These are phyloP conservation scores for Yarrowia osloensis DNA, from an alignment of 805 yeast genomes.

Conservation along the genomic window DNA sequence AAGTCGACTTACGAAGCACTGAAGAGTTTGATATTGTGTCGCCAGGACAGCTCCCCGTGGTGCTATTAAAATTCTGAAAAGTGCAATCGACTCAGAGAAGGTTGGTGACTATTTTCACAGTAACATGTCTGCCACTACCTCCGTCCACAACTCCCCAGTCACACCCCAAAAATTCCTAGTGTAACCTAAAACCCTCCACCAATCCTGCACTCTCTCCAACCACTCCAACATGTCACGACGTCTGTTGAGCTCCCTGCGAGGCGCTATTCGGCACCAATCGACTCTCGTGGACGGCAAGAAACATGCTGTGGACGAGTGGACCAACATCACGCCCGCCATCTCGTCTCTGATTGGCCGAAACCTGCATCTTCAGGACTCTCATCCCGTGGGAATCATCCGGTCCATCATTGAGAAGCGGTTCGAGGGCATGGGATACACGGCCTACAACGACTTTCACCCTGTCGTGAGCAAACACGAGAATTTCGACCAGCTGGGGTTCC, in stretches of 20 bases:
- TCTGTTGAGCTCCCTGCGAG: background rate
- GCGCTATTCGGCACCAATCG: conserved; percentile 16
- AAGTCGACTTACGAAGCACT: no score
- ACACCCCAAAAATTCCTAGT: no score
- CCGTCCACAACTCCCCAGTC: background rate
- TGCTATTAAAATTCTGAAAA: background rate
- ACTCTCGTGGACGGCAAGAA: conserved; percentile 45
- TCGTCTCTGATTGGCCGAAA: conserved; percentile 66
- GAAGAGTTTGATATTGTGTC: no score
- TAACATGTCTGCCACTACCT: background rate
- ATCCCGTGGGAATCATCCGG: conserved; percentile 87
- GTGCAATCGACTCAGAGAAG: background rate
- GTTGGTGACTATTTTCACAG: background rate
- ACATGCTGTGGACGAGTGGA: conserved; percentile 71
- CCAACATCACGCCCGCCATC: conserved; percentile 81
- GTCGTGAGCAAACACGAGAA: conserved; percentile 80
- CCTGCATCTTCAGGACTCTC: conserved; percentile 70
- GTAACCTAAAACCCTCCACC: background rate
- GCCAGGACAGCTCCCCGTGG: background rate
- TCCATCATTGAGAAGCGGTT: conserved; percentile 71
- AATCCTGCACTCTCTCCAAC: background rate
- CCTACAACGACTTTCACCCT: conserved; percentile 78
- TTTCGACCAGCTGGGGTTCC: conserved; percentile 90
- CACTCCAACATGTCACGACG: conserved; percentile 10
- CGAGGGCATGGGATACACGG: conserved; percentile 62